These are phyloP conservation scores for Euryodendron excelsum DNA, from an alignment of 148 eudicot species.

Conservation along the genomic window DNA sequence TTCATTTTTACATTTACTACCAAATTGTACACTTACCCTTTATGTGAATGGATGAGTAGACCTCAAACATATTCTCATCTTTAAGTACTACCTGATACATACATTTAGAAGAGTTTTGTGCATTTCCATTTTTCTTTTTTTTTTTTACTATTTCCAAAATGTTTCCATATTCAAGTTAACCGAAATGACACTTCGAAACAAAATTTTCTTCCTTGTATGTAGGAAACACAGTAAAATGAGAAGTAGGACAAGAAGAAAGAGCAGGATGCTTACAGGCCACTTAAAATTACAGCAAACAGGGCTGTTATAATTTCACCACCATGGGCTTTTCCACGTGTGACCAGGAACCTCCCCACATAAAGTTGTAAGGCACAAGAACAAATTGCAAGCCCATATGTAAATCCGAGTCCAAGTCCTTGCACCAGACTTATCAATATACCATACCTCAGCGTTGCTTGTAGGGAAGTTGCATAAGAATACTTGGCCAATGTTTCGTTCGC, in stretches of 20 bases:
- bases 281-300: slow-evolving; percentile 84
- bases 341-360: slow-evolving; percentile 92
- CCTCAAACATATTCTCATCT: neutral
- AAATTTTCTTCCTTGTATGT: neutral
- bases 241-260: slow-evolving; percentile 6
- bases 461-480: slow-evolving; percentile 95
- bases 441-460: slow-evolving; percentile 94
- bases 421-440: slow-evolving; percentile 99
- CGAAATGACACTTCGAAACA: neutral
- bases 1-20: neutral
- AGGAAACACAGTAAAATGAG: neutral
- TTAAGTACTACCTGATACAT: neutral
- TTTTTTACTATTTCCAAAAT: neutral
- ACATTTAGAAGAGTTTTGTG: neutral
- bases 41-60: neutral
- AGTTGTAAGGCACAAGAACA: slow-evolving; percentile 99
- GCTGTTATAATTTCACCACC: slow-evolving; percentile 95
- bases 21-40: neutral
- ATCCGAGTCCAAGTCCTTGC: slow-evolving; percentile 98
- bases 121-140: neutral
- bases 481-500: slow-evolving; percentile 97
- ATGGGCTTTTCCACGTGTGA: slow-evolving; percentile 66
- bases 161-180: neutral
- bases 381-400: slow-evolving; percentile 96
- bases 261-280: slow-evolving; percentile 83